Evolutionary conservation across 495 filamentous ascomycete genomes (phyloP).

Genomic region (Polyplosphaeria fusca): DNA sequence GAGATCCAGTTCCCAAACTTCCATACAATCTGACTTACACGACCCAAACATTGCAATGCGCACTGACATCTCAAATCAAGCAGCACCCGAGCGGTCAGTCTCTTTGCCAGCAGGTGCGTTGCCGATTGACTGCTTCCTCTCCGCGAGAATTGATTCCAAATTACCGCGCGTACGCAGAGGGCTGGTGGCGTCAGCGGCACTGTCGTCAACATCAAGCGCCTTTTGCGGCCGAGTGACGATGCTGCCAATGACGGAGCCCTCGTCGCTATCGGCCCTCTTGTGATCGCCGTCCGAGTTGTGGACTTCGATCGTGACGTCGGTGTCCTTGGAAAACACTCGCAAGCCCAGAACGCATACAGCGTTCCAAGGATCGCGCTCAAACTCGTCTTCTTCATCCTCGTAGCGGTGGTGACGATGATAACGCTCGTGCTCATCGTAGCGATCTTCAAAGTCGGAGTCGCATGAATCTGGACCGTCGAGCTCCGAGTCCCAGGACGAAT

Average conservation of each 20-base stretch:
- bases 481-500: slow-evolving; percentile 41
- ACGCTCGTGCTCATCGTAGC: slow-evolving; percentile 9
- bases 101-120: slow-evolving; percentile 20
- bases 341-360: slow-evolving; percentile 78
- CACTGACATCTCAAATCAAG: too few relatives aligned
- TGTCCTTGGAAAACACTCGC: slow-evolving; percentile 65
- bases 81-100: slow-evolving; percentile 13
- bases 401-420: slow-evolving; percentile 6
- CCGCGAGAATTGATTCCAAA: slow-evolving; percentile 15
- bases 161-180: slow-evolving; percentile 24
- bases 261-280: slow-evolving; percentile 43
- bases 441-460: slow-evolving; percentile 24
- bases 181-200: slow-evolving; percentile 33
- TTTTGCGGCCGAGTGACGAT: slow-evolving; percentile 6
- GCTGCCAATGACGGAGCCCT: slow-evolving; percentile 4
- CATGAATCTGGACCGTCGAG: slow-evolving; percentile 33
- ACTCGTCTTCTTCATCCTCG: slow-evolving; percentile 34
- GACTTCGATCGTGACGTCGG: slow-evolving; percentile 53
- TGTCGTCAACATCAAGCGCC: slow-evolving; percentile 29
- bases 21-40: too few relatives aligned
- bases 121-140: slow-evolving; percentile 10
- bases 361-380: slow-evolving; percentile 69
- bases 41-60: too few relatives aligned
- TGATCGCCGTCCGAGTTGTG: slow-evolving; percentile 50
- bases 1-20: too few relatives aligned